phyloP scores from a whole-genome alignment of 441 rosid species.

The Croton laevigatus region DNA sequence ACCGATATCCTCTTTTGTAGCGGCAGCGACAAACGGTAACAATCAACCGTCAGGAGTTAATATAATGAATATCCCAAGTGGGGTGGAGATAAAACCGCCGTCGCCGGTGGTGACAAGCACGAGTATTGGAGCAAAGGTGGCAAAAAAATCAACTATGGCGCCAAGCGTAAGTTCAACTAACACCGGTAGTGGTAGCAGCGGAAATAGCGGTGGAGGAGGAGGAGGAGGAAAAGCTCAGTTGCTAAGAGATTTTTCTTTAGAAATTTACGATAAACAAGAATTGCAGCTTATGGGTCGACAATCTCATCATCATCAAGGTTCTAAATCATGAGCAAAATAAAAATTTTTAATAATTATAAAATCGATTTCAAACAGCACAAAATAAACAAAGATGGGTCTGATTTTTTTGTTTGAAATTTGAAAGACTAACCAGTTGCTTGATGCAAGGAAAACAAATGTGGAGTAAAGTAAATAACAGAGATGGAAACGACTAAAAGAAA shows the following conservation, averaged over 20 bases:
- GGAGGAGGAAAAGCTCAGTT: conserved; percentile 37
- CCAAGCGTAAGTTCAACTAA: conserved; percentile 37
- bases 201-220: neutral
- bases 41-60: neutral
- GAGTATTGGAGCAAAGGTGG: conserved; percentile 36
- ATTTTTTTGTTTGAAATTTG: too few relatives aligned
- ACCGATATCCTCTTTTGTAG: conserved; percentile 37
- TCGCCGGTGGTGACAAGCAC: conserved; percentile 29
- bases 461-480: too few relatives aligned
- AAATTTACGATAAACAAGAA: conserved; percentile 48
- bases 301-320: conserved; percentile 2
- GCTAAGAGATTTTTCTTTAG: conserved; percentile 49
- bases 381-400: too few relatives aligned
- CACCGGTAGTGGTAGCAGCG: conserved; percentile 12
- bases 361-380: too few relatives aligned
- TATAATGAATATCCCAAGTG: conserved; percentile 5
- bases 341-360: neutral
- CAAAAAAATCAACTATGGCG: conserved; percentile 46
- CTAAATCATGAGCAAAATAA: neutral
- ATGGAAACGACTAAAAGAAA: too few relatives aligned
- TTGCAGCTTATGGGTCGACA: conserved; percentile 43
- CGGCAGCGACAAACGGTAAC: conserved; percentile 6
- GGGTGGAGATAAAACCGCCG: conserved; percentile 7
- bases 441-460: too few relatives aligned
- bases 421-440: too few relatives aligned